Evolutionary conservation across 768 basidiomycete genomes (phyloP), one percentile per base, ranked within the genome.

Genomic region (Antrodiella citrinella): DNA sequence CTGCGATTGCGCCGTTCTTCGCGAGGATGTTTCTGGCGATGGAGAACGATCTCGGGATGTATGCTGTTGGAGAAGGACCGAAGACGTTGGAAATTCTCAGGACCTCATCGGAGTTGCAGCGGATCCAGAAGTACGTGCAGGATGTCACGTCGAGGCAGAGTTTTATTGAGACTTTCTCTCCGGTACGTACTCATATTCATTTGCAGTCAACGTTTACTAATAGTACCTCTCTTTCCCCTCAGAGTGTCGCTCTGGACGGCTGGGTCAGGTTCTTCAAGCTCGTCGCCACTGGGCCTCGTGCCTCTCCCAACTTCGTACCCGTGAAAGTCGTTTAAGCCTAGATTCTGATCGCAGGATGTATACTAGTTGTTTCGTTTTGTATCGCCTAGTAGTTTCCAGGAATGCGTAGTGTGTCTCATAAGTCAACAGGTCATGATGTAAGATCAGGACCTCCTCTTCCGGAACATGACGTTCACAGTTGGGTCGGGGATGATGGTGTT

Each of bases 1-100:
- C 77, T 4, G 76, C 80, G 0, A 59, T 84, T 21, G 66, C 74
- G 3, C 81, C 85, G 1, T 81, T 84, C 71, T 56, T 84, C 12
- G 80, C 72, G n/a, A 70, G 84, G 10, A 53, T 74, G 39, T 70
- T 74, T 21, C 50, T 78, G 1, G 45, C 61, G 24, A 54, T 79
- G 25, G 63, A 67, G 58, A 72, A 80, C 52, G 78, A 83, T 25
- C 24, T 80, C 19, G 81, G 82, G 1, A 67, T 63, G 19, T 85
- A 65, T 54, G 68, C 70, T 4, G 63, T 58, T 21, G 82, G 76
- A 7, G 68, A 74, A 26, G 80, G 80, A 0, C 63, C 57, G 42
- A 72, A 68, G 55, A 62, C 73, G 2, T 65, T 72, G 44, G 67
- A 74, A 23, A 65, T 59, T 3, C 61, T 84, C 44, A 65, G 68